Percentiles rank a stretch among this genome's conserved stretches.
phyloP scores from a whole-genome alignment of 1,139 yeast species.

The Meyerozyma sp. region DNA sequence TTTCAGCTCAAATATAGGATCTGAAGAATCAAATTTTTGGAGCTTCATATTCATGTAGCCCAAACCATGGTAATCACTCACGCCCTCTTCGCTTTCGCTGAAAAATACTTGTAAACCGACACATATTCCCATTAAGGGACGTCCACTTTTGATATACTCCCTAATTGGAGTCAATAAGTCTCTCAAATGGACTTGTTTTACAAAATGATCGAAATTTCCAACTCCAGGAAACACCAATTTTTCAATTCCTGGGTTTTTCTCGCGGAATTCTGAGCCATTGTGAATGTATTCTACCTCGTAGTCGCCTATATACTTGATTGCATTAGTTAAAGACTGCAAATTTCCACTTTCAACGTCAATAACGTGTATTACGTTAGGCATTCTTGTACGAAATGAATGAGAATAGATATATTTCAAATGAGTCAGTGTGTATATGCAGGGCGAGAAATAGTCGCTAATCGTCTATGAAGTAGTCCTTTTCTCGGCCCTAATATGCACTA shows the following conservation, averaged over 20 bases:
- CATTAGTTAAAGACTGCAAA: conserved; percentile 81
- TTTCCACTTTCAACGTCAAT: conserved; percentile 97
- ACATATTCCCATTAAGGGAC: conserved; percentile 91
- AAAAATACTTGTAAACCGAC: conserved; percentile 90
- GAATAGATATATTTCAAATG: background rate
- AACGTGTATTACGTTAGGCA: conserved; percentile 51
- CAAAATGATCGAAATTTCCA: conserved; percentile 93
- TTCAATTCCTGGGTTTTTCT: conserved; percentile 40
- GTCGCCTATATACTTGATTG: conserved; percentile 68
- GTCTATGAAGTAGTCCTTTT: conserved; percentile 9
- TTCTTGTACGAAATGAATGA: conserved; percentile 4
- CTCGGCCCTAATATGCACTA: conserved; percentile 25
- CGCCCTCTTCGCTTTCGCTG: conserved; percentile 68
- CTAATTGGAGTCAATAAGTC: conserved; percentile 62
- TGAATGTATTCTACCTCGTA: conserved; percentile 52
- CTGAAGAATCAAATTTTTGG: conserved; percentile 52
- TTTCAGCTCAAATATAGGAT: conserved; percentile 19
- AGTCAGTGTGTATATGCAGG: background rate
- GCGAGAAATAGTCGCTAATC: background rate
- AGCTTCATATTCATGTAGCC: conserved; percentile 47
- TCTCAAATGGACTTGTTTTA: conserved; percentile 56
- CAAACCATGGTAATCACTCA: conserved; percentile 50
- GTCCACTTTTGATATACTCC: conserved; percentile 64
- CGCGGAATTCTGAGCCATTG: conserved; percentile 28
- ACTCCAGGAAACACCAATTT: conserved; percentile 85